Evolutionary conservation across 192 early-diverging fungal genomes (phyloP).

Genomic region (Dissophora ornata): DNA sequence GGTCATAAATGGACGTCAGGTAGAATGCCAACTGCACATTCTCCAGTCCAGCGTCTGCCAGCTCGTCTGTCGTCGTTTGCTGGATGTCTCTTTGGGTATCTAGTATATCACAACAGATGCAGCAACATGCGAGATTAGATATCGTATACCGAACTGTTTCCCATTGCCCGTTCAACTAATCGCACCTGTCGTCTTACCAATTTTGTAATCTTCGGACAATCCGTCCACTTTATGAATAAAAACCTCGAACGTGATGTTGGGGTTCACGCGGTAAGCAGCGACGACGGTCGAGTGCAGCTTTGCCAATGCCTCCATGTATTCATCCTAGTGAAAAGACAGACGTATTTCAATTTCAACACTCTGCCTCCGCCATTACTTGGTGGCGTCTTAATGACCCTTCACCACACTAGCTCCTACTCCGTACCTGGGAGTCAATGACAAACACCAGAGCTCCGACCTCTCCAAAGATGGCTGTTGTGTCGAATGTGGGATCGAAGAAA

Average conservation of each 20-base stretch:
- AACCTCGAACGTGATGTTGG: constrained; percentile 89
- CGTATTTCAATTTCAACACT: background rate
- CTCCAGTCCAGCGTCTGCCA: constrained; percentile 81
- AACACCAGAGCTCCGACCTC: constrained; percentile 85
- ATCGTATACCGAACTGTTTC: background rate
- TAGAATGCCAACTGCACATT: constrained; percentile 84
- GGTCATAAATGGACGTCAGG: constrained; percentile 94
- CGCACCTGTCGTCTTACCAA: constrained; percentile 63
- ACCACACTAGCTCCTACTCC: too few species aligned
- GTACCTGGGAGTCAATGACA: constrained; percentile 94
- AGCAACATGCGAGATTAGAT: background rate
- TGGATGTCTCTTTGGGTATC: constrained; percentile 96
- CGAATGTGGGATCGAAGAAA: constrained; percentile 76
- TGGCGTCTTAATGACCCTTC: too few species aligned
- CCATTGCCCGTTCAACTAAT: background rate
- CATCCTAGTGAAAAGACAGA: constrained; percentile 66
- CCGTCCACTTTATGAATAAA: constrained; percentile 98
- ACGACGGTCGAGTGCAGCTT: constrained; percentile 79
- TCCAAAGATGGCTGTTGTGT: constrained; percentile 74
- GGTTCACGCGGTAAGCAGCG: constrained; percentile 81
- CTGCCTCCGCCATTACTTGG: too few species aligned
- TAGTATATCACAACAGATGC: constrained; percentile 18
- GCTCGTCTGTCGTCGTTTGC: constrained; percentile 88
- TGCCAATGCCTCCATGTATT: constrained; percentile 81
- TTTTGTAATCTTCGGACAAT: constrained; percentile 94